These are phyloP conservation scores for Russula vinacea DNA, from an alignment of 768 basidiomycete species.

Conservation along the genomic window DNA sequence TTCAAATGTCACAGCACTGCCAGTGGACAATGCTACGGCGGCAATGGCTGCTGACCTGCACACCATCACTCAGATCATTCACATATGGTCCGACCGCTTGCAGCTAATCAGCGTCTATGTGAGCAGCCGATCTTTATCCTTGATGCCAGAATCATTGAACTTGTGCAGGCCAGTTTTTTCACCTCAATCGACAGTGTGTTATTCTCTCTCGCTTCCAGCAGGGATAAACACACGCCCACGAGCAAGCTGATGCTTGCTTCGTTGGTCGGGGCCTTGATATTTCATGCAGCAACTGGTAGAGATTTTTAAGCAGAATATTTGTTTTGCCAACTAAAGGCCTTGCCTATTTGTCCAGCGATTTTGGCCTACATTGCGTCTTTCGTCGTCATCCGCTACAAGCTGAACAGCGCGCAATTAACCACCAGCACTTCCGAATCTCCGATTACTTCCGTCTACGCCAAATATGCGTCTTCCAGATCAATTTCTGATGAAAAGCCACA, in stretches of 20 bases:
- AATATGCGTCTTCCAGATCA: not conserved
- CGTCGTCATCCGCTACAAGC: conserved; percentile 22
- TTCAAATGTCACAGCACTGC: not conserved
- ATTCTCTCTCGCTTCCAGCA: conserved; percentile 24
- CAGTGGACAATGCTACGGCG: conserved; percentile 3
- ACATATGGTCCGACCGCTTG: conserved; percentile 25
- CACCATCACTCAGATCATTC: conserved; percentile 17
- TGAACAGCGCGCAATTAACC: conserved; percentile 11
- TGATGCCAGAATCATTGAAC: not conserved
- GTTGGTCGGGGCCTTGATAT: conserved; percentile 22
- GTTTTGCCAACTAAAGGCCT: not conserved
- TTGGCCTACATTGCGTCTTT: conserved; percentile 25
- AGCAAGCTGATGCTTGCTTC: conserved; percentile 19
- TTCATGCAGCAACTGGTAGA: conserved; percentile 24
- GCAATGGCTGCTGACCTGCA: conserved; percentile 19
- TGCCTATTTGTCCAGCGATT: conserved; percentile 14
- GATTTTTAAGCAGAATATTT: not conserved
- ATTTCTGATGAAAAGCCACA: not conserved
- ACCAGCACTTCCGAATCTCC: not conserved
- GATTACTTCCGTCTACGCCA: conserved; percentile 9
- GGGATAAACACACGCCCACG: not conserved
- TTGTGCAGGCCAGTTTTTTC: conserved; percentile 23
- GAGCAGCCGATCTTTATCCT: not conserved
- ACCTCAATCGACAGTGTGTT: conserved; percentile 26
- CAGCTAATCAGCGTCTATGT: conserved; percentile 25